Base-by-base conservation (phyloP, 1,139 yeast species). In the Pichia sp. region DNA sequence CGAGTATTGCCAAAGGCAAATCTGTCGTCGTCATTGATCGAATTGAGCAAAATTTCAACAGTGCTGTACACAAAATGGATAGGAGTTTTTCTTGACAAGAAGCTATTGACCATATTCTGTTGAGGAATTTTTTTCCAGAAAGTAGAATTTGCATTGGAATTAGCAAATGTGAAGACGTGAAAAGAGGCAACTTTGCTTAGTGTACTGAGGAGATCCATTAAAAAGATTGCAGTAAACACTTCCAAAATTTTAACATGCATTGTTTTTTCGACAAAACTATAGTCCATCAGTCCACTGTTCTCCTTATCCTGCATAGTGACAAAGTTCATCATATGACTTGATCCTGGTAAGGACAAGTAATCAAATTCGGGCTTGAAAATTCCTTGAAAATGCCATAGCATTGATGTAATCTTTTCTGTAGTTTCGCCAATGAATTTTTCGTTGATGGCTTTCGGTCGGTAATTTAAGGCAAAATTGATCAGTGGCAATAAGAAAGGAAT, bases 401-500 rank as follows among this genome's bases (percentile, higher is more conserved):
- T 53, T 31, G 30, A 49, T 16, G 53, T 46, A 5, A 60, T 52
- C 38, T 56, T 53, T 3, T 47, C 49, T 2, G 63, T 51, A 34
- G 52, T 71, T 61, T 54, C 48, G 34, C 62, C 60, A 6, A 69
- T 53, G 8, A 80, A 69, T 4, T 65, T 55, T 33, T 67, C 64
- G 41, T 70, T 71, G 6, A 83, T 73, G 0, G 89, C 89, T 51
- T 79, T 76, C 0, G 86, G 83, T 58, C 85, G 74, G 65, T 81
- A 85, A 46, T 70, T 74, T 12, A 84, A 67, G 1, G 83, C 64
- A 53, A 81, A 80, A 59, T 80, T 78, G 49, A 84, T 70, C 42
- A 84, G 63, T 1, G 84, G 72, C 2, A 84, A 64, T 17, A 85
- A 60, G 64, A 82, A 82, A 1, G 90, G 89, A 1, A 82, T 73